Base-by-base conservation (phyloP, 306 rosid species). In the Sphenostylis stenocarpa region DNA sequence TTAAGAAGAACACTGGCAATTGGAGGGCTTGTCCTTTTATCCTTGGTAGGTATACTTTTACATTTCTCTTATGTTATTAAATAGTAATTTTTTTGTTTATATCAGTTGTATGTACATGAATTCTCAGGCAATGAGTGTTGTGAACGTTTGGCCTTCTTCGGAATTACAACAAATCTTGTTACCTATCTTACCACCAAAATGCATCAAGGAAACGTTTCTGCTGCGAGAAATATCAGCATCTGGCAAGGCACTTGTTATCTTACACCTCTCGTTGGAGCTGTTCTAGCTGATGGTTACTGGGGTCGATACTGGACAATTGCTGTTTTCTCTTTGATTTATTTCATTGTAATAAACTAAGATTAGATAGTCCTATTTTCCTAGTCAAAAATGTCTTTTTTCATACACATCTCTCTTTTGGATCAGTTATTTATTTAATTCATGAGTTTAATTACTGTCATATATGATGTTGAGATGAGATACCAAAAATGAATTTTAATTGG, bases 181-280 rank as follows among this genome's bases (percentile, higher is more conserved):
- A 89, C 93, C 52, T 94, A 94, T 86, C 95, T 94, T 62, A 94
- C 95, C 15, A 64, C 70, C 69, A 91, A 94, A 80, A 81, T 94
- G 58, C 91, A 91, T 56, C 82, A 94, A 85, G 91, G 95, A 81
- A 91, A 91, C 48, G 96, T 84, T 17, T 66, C 89, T 28, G 97
- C 97, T 34, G 98, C 98, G n/a, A 91, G 88, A 85, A 94, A 81
- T 78, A 86, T 91, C 58, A 90, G 90, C 77, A 91, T 89, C 44
- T 94, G 97, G 97, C 90, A 85, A 71, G 98, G 97, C 63, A 91
- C 98, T 82, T 94, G 97, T 76, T 94, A 91, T 91, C 96, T 94
- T 65, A 87, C 96, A 45, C 96, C 98, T 81, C 91, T 91, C 19
- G 80, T 94, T 80, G 98, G 91, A 73, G 98, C 98, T 78, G 75